phyloP scores from a whole-genome alignment of 495 filamentous ascomycete species.

The Tuber brumale region DNA sequence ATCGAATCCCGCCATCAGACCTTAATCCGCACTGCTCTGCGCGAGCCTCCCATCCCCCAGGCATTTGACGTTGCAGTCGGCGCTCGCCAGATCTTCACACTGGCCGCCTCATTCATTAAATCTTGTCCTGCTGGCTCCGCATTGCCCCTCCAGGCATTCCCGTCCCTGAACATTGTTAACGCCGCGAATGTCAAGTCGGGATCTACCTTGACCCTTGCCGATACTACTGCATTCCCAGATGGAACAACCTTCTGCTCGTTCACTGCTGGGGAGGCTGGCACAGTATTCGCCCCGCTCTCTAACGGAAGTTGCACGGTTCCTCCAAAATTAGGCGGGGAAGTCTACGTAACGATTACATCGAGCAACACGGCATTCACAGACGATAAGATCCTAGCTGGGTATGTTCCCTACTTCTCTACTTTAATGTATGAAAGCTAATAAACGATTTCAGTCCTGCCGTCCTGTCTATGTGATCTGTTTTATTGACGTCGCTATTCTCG shows the following conservation, averaged over 20 bases:
- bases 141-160: conserved; percentile 54
- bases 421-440: conserved; percentile 2
- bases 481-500: background rate
- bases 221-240: conserved; percentile 44
- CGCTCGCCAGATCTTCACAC: conserved; percentile 55
- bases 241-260: conserved; percentile 49
- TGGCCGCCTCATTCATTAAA: conserved; percentile 58
- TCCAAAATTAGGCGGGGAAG: conserved; percentile 49
- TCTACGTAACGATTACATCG: conserved; percentile 52
- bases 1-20: conserved; percentile 58
- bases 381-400: conserved; percentile 51
- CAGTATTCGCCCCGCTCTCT: conserved; percentile 50
- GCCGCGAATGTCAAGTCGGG: conserved; percentile 47
- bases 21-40: conserved; percentile 51
- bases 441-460: conserved; percentile 23
- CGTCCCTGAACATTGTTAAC: conserved; percentile 50
- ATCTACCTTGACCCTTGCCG: conserved; percentile 44
- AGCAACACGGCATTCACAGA: conserved; percentile 47
- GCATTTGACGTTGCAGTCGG: conserved; percentile 57
- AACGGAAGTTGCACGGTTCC: conserved; percentile 49
- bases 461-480: conserved; percentile 20
- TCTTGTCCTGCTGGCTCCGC: conserved; percentile 54
- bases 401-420: conserved; percentile 9
- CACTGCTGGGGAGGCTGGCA: conserved; percentile 52
- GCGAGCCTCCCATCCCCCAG: conserved; percentile 50